Base-by-base conservation (phyloP, 805 yeast genomes). In the Danielozyma ontarioensis region DNA sequence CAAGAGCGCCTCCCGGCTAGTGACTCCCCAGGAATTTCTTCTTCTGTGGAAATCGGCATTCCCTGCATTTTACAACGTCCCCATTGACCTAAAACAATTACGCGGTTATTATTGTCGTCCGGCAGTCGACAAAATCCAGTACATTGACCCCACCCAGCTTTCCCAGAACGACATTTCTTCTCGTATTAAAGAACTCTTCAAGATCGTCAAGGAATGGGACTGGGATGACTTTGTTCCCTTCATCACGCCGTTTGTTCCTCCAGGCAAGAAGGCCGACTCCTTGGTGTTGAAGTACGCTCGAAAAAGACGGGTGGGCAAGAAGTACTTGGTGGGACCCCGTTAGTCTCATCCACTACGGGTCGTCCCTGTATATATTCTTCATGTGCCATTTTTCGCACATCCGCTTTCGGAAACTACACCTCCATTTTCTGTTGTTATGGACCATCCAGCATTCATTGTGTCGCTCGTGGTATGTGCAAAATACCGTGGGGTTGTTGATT, bases 51-150 rank as follows among this genome's bases (percentile, higher is more conserved):
- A 78, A 45, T 63, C 78, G 1, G 59, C 70, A 4, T 64, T 84
- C 27, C 89, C 93, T 2, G 71, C 76, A 6, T 71, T 76, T 53
- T 71, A 76, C 60, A 76, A 72, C 31, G 72, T 80, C 27, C 72
- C 80, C 13, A 62, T 83, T 12, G 80, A 78, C 36, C 41, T 83
- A 12, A 50, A 58, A 3, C 56, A 74, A 41, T 60, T 86, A 13
- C 46, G 58, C 19, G 95, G 94, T 1, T 46, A 68, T 46, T 81
- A 57, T 48, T 71, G 64, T 25, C 60, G 68, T 14, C 80, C 83
- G 4, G 40, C 51, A 2, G 55, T 59, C 1, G 66, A 62, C 4
- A 54, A 47, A 22, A 62, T 89, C 4, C 73, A 70, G 24, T 82
- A 69, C 44, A 53, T 90, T 7, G 66, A 83, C 17, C 64, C 57